Base-by-base conservation (phyloP, 208 protist species). In the Naegleria lovaniensis region DNA sequence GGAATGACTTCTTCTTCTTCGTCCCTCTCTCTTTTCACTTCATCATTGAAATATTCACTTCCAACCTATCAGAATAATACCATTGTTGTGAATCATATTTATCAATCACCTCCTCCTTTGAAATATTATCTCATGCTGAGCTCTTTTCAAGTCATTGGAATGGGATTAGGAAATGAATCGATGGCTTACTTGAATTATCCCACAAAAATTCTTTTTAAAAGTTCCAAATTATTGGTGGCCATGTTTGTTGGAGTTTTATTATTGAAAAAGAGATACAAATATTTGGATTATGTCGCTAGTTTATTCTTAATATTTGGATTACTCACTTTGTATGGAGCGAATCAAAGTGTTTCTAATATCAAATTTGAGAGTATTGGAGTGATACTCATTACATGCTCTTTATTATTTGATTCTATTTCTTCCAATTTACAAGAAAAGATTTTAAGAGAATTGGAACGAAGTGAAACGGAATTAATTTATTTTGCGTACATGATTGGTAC, bases 181-280 rank as follows among this genome's bases (percentile, higher is more conserved):
- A n/a, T 90, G 19, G 19, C 41, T 19, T 90, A 90, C 38, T 5
- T 90, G 11, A 90, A 67, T 36, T 90, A 90, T 76, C 88, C 88
- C 13, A 90, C 88, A 55, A 90, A 90, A 39, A 85, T 90, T 55
- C 13, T 90, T 19, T 90, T 90, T 22, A 90, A 90, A 38, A 76
- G 51, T 38, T 79, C 25, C 7, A 90, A 90, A 40, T 58, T 90
- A 76, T 85, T 90, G 15, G 5, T 52, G n/a, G 16, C n/a, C 11
- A 90, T 90, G 88, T 11, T 55, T 22, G n/a, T 58, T 51, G 88
- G 88, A 36, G 41, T 90, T n/a, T 55, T 85, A 36, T 36, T 90
- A 19, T 41, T 40, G 38, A 36, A 36, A 76, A 90, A 90, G 55
- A 55, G n/a, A 19, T 90, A 90, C n/a, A 76, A 58, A 40, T 29